Conservation (phyloP, 1,284 basidiomycete genomes). For the Gymnopus androsaceus region DNA sequence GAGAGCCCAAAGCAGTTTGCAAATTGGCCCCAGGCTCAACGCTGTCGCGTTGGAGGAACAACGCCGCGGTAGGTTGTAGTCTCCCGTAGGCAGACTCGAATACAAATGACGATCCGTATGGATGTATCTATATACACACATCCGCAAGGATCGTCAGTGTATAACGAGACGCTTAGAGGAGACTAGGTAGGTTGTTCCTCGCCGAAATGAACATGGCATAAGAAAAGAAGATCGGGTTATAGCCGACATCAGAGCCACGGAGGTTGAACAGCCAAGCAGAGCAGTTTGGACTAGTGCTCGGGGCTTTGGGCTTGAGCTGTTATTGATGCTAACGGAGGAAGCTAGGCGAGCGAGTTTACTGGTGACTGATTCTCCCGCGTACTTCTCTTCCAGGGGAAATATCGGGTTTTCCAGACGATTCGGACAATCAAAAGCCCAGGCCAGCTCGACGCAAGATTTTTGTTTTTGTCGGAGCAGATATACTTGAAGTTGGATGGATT, state of each 20-base stretch:
- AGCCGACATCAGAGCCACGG: constrained; percentile 90
- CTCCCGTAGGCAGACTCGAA: too few relatives aligned
- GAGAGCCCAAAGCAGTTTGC: constrained; percentile 56
- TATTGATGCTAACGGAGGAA: constrained; percentile 41
- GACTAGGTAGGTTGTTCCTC: too few relatives aligned
- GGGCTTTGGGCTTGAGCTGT: constrained; percentile 68
- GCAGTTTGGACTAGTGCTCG: constrained; percentile 75
- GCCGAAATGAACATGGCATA: constrained; percentile 86
- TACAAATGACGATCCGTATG: too few relatives aligned
- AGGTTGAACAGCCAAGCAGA: constrained; percentile 96
- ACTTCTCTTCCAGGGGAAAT: constrained; percentile 72
- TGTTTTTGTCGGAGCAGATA: too few relatives aligned
- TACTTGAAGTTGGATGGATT: constrained; percentile 64
- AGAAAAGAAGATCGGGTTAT: constrained; percentile 95
- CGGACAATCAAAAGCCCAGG: constrained; percentile 79
- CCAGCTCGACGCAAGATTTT: constrained; percentile 70
- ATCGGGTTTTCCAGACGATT: constrained; percentile 70
- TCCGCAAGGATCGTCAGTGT: too few relatives aligned
- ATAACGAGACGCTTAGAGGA: too few relatives aligned
- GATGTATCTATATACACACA: too few relatives aligned
- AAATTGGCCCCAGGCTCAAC: constrained; percentile 53
- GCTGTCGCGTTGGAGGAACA: constrained; percentile 77
- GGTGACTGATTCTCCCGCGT: constrained; percentile 65
- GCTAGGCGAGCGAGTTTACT: constrained; percentile 73
- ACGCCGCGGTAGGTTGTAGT: constrained; percentile 46